phyloP scores from a whole-genome alignment of 1,139 yeast genomes.

The Pichia sp. region DNA sequence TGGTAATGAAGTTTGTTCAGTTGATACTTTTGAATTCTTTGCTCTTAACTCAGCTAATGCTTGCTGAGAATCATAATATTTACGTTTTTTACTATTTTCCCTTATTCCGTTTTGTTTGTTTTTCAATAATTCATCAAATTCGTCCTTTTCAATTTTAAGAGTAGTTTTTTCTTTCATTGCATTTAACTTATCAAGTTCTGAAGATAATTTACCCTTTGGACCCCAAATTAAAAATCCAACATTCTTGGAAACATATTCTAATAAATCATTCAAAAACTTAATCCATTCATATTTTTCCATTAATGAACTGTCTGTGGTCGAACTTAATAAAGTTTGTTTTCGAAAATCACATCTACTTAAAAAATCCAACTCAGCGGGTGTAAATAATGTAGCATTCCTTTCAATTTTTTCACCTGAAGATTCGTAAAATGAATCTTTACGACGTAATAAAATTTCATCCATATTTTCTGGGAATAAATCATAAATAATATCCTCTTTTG shows the following conservation, averaged over 20 bases:
- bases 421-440: constrained; percentile 33
- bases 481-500: constrained; percentile 63
- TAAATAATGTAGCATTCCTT: constrained; percentile 33
- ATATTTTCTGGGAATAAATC: constrained; percentile 69
- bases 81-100: constrained; percentile 3
- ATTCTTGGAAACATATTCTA: constrained; percentile 73
- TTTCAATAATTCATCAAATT: neutral
- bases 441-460: constrained; percentile 45
- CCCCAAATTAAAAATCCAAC: constrained; percentile 72
- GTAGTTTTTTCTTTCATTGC: neutral
- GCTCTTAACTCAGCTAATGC: neutral
- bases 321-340: constrained; percentile 52
- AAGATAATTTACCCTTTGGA: constrained; percentile 40
- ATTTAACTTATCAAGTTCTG: constrained; percentile 20
- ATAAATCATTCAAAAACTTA: constrained; percentile 61
- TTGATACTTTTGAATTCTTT: neutral
- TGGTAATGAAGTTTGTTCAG: neutral
- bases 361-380: constrained; percentile 71
- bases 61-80: neutral
- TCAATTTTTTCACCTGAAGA: constrained; percentile 17
- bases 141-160: constrained; percentile 1
- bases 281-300: constrained; percentile 69
- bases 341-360: constrained; percentile 64
- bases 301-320: constrained; percentile 43
- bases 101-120: neutral